Evolutionary conservation across 2,329 filamentous ascomycete genomes (phyloP), one percentile per base, ranked within the genome.

Genomic region (Claviceps citrina): DNA sequence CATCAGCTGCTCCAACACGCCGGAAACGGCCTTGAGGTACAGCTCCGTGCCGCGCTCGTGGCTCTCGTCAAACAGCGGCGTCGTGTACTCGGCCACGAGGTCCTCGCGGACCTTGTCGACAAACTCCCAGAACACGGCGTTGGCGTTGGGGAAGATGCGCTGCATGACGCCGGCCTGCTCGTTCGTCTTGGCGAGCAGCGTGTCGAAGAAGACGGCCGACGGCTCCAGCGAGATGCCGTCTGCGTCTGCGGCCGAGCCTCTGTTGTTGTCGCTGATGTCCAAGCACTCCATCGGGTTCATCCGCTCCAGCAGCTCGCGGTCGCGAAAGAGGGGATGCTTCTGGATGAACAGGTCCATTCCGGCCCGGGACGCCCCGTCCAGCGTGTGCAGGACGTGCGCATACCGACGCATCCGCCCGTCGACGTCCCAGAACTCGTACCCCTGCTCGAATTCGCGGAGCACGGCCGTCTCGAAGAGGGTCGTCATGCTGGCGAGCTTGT

Each of bases 381-480:
- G 67, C 2, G 73, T 72, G 43, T 83, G 77, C 42, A 98, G 64
- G 13, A 98, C 86, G 50, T 85, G 77, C 2, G 87, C 87, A 59
- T 94, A 96, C 53, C 82, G 76, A 49, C 73, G 77, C 89, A 96
- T 95, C 40, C 78, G 71, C 2, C 84, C 86, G 47, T 93, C 82
- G 40, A 93, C 77, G 56, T 98, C 89, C 63, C 81, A 83, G 32
- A 77, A 78, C 56, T 91, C 84, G 49, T 93, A 93, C 4, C 85
- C 91, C 53, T 91, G 82, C 59, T 93, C 83, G 49, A 98, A 98
- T 57, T 98, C 91, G 36, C 82, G 74, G 38, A 95, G 63, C 3
- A 93, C 87, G 3, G 87, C 86, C 42, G 80, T 86, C 61, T 96
- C 89, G 52, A 98, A 98, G 43, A 91, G 78, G 28, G 71, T 71